These are phyloP conservation scores for Phytophthora tubulina DNA, from an alignment of 352 stramenopile genomes.

Conservation along the genomic window DNA sequence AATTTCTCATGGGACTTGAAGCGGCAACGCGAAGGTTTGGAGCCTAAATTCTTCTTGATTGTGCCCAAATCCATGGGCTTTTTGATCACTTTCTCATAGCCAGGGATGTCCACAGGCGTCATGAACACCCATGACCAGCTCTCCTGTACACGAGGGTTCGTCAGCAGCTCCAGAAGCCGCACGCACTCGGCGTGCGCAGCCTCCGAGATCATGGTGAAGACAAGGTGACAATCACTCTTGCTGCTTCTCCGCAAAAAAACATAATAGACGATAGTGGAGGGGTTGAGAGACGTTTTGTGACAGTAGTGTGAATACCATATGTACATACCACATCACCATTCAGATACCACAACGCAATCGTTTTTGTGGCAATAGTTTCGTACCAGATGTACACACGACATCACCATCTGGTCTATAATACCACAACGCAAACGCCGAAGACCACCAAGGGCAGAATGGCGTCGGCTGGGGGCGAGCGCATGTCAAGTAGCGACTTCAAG, in stretches of 20 bases:
- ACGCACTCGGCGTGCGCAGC: constrained; percentile 79
- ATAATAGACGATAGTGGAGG: background rate
- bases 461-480: constrained; percentile 68
- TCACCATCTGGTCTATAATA: constrained; percentile 1
- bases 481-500: constrained; percentile 85
- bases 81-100: constrained; percentile 81
- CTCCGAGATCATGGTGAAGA: constrained; percentile 71
- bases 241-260: background rate
- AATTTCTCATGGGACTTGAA: constrained; percentile 90
- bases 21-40: constrained; percentile 84
- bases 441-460: constrained; percentile 59
- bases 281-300: background rate
- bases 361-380: background rate
- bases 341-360: background rate
- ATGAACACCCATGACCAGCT: constrained; percentile 92
- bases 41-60: constrained; percentile 77
- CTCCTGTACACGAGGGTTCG: constrained; percentile 83
- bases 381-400: background rate
- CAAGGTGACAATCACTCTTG: constrained; percentile 27
- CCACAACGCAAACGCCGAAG: background rate
- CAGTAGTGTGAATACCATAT: background rate
- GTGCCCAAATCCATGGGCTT: constrained; percentile 87
- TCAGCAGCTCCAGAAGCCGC: constrained; percentile 82
- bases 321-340: background rate
- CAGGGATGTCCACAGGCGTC: constrained; percentile 72